Percentiles rank a stretch among this genome's conserved stretches.
These are phyloP conservation scores for Microcos paniculata DNA, from an alignment of 345 rosid genomes.

Conservation along the genomic window DNA sequence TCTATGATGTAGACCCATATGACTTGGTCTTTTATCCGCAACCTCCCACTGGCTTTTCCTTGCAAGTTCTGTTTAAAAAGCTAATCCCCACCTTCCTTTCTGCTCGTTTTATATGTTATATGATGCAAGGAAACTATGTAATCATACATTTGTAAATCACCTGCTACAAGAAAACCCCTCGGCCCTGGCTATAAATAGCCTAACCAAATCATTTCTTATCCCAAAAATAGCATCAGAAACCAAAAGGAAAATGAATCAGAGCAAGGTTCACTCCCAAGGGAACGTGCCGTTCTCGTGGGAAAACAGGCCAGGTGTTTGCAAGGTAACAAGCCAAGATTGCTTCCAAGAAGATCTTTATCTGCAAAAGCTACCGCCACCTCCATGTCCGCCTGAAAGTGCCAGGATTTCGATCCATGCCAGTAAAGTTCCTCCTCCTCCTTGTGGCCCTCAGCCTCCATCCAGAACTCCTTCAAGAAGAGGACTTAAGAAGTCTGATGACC, in stretches of 20 bases:
- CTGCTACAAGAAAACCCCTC: not conserved
- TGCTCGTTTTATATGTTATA: slow-evolving; percentile 3
- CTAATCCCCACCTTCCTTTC: not conserved
- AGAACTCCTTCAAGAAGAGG: slow-evolving; percentile 35
- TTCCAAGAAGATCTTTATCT: not conserved
- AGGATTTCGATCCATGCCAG: slow-evolving; percentile 17
- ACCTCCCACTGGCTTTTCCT: not conserved
- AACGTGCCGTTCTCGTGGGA: slow-evolving; percentile 35
- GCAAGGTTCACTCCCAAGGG: slow-evolving; percentile 14
- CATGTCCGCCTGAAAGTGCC: slow-evolving; percentile 20
- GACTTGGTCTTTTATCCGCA: slow-evolving; percentile 15
- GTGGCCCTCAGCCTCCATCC: slow-evolving; percentile 35
- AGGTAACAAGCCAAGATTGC: not conserved
- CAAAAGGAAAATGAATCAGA: slow-evolving; percentile 13
- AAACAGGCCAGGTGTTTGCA: slow-evolving; percentile 34
- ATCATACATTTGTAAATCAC: not conserved
- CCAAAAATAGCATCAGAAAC: not conserved
- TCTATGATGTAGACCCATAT: not conserved
- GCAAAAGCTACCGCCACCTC: slow-evolving; percentile 42
- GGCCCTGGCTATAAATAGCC: not conserved
- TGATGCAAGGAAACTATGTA: not conserved
- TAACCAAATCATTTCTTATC: not conserved
- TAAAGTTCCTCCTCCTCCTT: slow-evolving; percentile 42
- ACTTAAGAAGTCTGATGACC: slow-evolving; percentile 33
- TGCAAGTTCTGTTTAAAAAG: slow-evolving; percentile 1